These are phyloP conservation scores for Blechomonas ayalai DNA, from an alignment of 208 protist genomes.

Conservation along the genomic window DNA sequence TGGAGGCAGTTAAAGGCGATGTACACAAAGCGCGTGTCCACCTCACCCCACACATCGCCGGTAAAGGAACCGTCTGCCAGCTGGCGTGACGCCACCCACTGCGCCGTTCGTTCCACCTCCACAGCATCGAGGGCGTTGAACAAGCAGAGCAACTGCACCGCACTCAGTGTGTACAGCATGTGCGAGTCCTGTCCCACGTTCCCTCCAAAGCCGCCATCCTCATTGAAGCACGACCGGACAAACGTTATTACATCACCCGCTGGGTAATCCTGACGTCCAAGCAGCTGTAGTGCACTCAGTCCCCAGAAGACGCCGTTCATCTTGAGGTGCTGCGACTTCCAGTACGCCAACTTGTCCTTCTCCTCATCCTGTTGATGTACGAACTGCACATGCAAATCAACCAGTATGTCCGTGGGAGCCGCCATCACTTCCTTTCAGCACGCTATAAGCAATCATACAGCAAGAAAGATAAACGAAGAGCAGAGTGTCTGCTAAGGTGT, in stretches of 20 bases:
- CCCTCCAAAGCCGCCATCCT: constrained; percentile 97
- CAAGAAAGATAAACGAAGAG: constrained; percentile 9
- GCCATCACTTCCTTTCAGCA: constrained; percentile 1
- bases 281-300: constrained; percentile 74
- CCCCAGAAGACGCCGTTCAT: constrained; percentile 98
- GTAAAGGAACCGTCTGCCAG: constrained; percentile 96
- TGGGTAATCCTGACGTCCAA: constrained; percentile 74
- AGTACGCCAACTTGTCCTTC: constrained; percentile 81
- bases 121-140: constrained; percentile 60
- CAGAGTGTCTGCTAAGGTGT: constrained; percentile 2
- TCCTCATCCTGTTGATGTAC: constrained; percentile 63
- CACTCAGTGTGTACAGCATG: constrained; percentile 97
- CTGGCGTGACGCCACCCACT: constrained; percentile 90
- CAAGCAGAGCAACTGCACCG: constrained; percentile 92
- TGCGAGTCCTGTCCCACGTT: constrained; percentile 96
- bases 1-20: constrained; percentile 93
- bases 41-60: constrained; percentile 98
- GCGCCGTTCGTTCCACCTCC: constrained; percentile 57
- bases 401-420: constrained; percentile 19
- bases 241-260: constrained; percentile 88
- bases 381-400: constrained; percentile 68
- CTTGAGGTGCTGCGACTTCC: constrained; percentile 95
- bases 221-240: constrained; percentile 88
- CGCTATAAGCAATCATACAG: neutral
- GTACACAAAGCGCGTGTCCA: constrained; percentile 98